Evolutionary conservation across 2,329 filamentous ascomycete genomes (phyloP).

Genomic region (Epichloe baconii): DNA sequence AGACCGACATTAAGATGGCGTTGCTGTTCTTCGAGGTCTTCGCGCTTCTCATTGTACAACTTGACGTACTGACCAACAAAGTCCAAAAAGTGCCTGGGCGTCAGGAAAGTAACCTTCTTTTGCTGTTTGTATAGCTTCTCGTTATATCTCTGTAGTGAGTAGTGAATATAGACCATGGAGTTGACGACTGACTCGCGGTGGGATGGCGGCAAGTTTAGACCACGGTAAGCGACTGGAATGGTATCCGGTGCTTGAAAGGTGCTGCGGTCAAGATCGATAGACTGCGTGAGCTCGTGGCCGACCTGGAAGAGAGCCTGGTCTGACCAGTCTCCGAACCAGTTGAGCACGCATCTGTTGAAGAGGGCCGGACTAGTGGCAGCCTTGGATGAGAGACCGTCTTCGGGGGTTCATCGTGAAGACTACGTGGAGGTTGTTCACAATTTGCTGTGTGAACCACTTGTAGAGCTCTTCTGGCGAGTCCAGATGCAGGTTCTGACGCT

Average conservation of each 20-base stretch:
- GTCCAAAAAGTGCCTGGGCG: slow-evolving; percentile 91
- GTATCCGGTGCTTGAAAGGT: slow-evolving; percentile 80
- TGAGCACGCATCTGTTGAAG: slow-evolving; percentile 98
- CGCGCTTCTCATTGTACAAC: slow-evolving; percentile 94
- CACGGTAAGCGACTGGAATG: slow-evolving; percentile 84
- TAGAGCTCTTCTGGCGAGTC: slow-evolving; percentile 99
- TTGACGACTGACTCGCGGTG: slow-evolving; percentile 92
- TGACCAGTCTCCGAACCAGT: slow-evolving; percentile 99
- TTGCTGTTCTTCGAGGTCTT: slow-evolving; percentile 96
- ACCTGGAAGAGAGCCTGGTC: slow-evolving; percentile 98
- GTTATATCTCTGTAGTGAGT: slow-evolving; percentile 87
- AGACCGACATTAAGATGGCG: slow-evolving; percentile 96
- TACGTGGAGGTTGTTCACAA: slow-evolving; percentile 96
- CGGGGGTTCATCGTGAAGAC: slow-evolving; percentile 99
- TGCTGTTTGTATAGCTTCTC: slow-evolving; percentile 80
- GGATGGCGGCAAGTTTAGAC: slow-evolving; percentile 69
- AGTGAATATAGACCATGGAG: slow-evolving; percentile 97
- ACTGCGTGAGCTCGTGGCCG: slow-evolving; percentile 85
- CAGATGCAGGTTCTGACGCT: slow-evolving; percentile 84
- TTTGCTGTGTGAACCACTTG: slow-evolving; percentile 99
- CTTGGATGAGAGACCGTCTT: slow-evolving; percentile 88
- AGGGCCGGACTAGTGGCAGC: slow-evolving; percentile 93
- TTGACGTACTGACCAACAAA: slow-evolving; percentile 97
- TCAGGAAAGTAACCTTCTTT: slow-evolving; percentile 83
- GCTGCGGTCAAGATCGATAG: slow-evolving; percentile 83